Evolutionary conservation across 495 filamentous ascomycete species (phyloP).

Genomic region (Clavariopsis aquatica): DNA sequence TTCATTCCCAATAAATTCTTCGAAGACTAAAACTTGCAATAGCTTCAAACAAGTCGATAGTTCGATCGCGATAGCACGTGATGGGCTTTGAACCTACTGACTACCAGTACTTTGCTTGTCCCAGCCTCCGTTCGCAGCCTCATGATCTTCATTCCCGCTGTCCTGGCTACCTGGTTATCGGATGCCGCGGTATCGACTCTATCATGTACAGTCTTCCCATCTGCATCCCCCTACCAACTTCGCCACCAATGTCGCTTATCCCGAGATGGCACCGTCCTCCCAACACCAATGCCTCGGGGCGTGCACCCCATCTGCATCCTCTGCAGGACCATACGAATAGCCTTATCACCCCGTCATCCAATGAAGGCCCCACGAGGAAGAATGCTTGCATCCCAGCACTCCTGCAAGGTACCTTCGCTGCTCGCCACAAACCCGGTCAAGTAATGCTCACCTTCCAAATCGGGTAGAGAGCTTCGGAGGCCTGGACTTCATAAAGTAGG

Average conservation of each 20-base stretch:
- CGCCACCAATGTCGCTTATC: not conserved
- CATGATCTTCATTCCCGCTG: not conserved
- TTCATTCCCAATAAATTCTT: not conserved
- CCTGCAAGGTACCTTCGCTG: slow-evolving; percentile 34
- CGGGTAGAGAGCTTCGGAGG: slow-evolving; percentile 31
- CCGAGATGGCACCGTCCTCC: not conserved
- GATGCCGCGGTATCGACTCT: not conserved
- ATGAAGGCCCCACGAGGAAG: slow-evolving; percentile 31
- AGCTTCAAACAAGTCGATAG: too few relatives aligned
- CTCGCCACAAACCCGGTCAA: slow-evolving; percentile 14
- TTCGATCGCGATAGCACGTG: not conserved
- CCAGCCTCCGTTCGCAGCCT: not conserved
- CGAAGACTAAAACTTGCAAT: too few relatives aligned
- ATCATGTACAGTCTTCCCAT: not conserved
- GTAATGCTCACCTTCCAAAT: slow-evolving; percentile 26
- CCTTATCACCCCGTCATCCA: slow-evolving; percentile 30
- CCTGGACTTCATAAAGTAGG: slow-evolving; percentile 11
- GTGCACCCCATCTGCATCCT: not conserved
- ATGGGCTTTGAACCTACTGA: not conserved
- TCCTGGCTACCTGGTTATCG: not conserved
- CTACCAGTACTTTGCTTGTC: not conserved
- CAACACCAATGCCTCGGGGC: slow-evolving; percentile 8
- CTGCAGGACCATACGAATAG: not conserved
- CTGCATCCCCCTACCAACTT: not conserved
- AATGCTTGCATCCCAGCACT: slow-evolving; percentile 1